Conservation (phyloP, 108 stramenopile genomes). For the Conticribra weissflogii region DNA sequence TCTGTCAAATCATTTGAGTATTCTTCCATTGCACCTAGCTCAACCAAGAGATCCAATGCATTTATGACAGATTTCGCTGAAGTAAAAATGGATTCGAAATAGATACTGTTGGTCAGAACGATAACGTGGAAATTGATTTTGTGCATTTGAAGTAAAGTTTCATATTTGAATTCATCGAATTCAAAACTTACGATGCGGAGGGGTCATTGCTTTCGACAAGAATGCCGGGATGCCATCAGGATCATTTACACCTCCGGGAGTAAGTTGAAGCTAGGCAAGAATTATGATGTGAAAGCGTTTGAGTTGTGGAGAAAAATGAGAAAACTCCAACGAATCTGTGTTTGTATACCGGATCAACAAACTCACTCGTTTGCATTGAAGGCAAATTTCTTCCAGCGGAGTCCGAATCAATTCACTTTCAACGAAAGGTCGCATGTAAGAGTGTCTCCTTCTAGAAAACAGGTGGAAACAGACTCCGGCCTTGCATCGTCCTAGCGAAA, state of each 20-base stretch:
- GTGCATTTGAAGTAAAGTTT: too few relatives aligned
- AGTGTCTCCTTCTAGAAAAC: conserved; percentile 63
- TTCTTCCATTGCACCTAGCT: conserved; percentile 73
- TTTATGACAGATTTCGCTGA: conserved; percentile 47
- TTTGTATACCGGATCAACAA: neutral
- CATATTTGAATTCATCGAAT: conserved; percentile 18
- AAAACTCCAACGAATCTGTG: too few relatives aligned
- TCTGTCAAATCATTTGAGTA: conserved; percentile 79
- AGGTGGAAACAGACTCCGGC: conserved; percentile 84
- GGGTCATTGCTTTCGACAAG: conserved; percentile 69
- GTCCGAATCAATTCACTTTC: conserved; percentile 79
- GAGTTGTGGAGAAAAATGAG: too few relatives aligned
- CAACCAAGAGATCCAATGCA: conserved; percentile 75
- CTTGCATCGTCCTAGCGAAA: conserved; percentile 65
- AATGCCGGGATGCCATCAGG: conserved; percentile 72
- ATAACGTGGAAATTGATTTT: too few relatives aligned
- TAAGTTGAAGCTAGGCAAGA: conserved; percentile 47
- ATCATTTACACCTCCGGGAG: conserved; percentile 70
- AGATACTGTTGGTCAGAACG: too few relatives aligned
- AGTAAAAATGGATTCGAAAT: neutral
- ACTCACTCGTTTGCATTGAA: conserved; percentile 59
- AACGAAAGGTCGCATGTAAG: conserved; percentile 63
- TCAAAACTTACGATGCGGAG: conserved; percentile 59
- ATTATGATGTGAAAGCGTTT: neutral
- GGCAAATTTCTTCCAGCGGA: conserved; percentile 77